Percentiles rank a stretch among this genome's conserved stretches.
phyloP scores from a whole-genome alignment of 1,139 yeast species.

The Candida frijolesensis region DNA sequence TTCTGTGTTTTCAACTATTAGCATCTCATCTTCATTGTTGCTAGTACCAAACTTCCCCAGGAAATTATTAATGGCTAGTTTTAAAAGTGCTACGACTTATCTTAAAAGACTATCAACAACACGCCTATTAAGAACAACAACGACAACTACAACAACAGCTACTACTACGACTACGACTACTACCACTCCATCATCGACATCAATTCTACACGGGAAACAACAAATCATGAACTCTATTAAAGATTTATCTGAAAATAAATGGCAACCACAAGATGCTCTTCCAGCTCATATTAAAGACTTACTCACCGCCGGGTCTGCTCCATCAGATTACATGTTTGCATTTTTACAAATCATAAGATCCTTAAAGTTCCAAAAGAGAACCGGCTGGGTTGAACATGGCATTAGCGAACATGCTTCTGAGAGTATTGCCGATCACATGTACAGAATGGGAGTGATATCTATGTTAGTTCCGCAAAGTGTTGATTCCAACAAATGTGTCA shows the following conservation, averaged over 20 bases:
- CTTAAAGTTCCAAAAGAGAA: conserved; percentile 79
- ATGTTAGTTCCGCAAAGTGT: conserved; percentile 60
- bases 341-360: conserved; percentile 77
- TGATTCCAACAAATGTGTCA: conserved; percentile 62
- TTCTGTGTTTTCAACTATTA: not conserved
- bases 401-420: conserved; percentile 57
- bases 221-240: conserved; percentile 15
- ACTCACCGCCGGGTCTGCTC: conserved; percentile 27
- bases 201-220: not conserved
- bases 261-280: conserved; percentile 66
- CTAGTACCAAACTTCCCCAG: no score
- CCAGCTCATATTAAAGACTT: conserved; percentile 52
- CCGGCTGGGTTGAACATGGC: conserved; percentile 90
- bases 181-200: not conserved
- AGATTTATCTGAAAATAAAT: conserved; percentile 25
- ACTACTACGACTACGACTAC: not conserved
- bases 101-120: not conserved
- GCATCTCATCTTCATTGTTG: not conserved
- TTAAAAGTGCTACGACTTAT: not conserved
- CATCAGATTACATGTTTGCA: conserved; percentile 56
- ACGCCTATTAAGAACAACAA: not conserved
- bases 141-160: not conserved
- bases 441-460: conserved; percentile 86
- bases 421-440: conserved; percentile 94
- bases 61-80: not conserved